Conservation (phyloP, 192 early-diverging fungal genomes). For the Coemansia sp. region DNA sequence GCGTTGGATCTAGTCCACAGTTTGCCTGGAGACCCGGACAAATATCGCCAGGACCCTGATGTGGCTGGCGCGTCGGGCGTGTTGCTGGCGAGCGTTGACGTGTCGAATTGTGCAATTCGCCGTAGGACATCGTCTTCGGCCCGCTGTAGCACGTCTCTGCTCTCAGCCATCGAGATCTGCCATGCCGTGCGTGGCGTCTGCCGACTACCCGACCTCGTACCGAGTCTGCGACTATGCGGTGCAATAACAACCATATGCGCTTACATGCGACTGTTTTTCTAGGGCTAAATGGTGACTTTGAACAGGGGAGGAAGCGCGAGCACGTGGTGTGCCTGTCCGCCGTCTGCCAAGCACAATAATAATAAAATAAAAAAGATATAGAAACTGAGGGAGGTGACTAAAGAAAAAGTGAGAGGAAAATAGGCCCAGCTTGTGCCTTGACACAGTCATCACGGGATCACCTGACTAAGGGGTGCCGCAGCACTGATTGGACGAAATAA, state of each 20-base stretch:
- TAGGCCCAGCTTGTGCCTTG: neutral
- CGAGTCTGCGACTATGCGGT: neutral
- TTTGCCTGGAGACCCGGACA: conserved; percentile 7
- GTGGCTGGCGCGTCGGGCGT: neutral
- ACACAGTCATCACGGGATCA: neutral
- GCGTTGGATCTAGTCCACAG: conserved; percentile 24
- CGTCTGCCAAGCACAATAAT: neutral
- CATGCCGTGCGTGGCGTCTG: neutral
- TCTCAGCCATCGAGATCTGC: neutral
- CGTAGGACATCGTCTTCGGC: conserved; percentile 29
- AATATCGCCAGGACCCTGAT: neutral
- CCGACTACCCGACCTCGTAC: neutral
- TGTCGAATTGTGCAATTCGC: conserved; percentile 10
- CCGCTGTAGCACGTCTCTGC: neutral
- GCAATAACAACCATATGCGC: neutral
- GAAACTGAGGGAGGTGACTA: neutral
- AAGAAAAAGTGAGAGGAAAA: neutral
- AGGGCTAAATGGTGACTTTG: neutral
- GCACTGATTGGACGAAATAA: neutral
- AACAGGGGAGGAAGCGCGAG: neutral
- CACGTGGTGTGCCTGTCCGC: neutral
- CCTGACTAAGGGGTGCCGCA: conserved; percentile 2
- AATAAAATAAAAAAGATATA: neutral
- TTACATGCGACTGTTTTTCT: neutral
- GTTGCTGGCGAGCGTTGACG: conserved; percentile 1